phyloP scores from a whole-genome alignment of 768 basidiomycete genomes.

The Vishniacozyma victoriae region DNA sequence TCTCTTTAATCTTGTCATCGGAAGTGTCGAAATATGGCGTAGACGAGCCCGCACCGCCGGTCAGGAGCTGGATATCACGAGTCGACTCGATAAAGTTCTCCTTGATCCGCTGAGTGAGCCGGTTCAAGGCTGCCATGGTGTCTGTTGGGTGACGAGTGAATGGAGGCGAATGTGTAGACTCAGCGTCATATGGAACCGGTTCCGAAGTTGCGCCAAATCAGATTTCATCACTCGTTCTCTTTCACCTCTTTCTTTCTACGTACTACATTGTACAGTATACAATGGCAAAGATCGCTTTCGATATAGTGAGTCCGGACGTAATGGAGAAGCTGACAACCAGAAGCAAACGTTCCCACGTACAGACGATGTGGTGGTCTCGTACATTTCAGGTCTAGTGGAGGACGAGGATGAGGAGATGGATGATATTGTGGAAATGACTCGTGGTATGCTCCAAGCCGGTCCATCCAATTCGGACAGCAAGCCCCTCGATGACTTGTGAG shows the following conservation, averaged over 20 bases:
- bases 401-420: constrained; percentile 49
- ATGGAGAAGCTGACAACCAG: constrained; percentile 9
- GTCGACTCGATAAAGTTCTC: constrained; percentile 47
- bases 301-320: constrained; percentile 7
- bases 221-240: no score
- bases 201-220: no score
- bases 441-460: constrained; percentile 44
- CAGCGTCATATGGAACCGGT: no score
- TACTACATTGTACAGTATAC: no score
- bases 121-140: constrained; percentile 38
- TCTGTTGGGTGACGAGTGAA: no score
- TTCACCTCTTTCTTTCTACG: no score
- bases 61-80: constrained; percentile 38
- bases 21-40: constrained; percentile 46
- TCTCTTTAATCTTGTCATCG: constrained; percentile 77
- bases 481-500: constrained; percentile 44
- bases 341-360: constrained; percentile 44
- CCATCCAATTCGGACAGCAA: constrained; percentile 20
- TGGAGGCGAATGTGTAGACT: no score
- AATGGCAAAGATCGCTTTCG: constrained; percentile 16
- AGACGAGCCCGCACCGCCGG: constrained; percentile 18
- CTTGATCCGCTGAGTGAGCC: constrained; percentile 41
- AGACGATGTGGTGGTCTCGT: constrained; percentile 47
- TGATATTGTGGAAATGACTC: constrained; percentile 46
- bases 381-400: constrained; percentile 47